Evolutionary conservation across 2,329 filamentous ascomycete genomes (phyloP), one percentile per base, ranked within the genome.

Genomic region (Drechslerella dactyloides): DNA sequence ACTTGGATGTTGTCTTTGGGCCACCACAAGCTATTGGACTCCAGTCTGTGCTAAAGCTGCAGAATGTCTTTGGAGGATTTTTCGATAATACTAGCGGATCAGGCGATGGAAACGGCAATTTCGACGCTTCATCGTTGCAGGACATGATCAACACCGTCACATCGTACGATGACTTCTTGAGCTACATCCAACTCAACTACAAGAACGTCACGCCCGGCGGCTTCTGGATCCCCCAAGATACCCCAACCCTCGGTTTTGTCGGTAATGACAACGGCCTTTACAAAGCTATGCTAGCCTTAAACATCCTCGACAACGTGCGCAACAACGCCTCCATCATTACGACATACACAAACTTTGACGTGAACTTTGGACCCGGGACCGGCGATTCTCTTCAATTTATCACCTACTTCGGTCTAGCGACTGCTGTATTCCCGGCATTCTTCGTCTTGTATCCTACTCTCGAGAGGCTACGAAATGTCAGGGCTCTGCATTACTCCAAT

Each of bases 371-470:
- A 24, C 86, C 90, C 0, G 69, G 69, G 13, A 65, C 87, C 7
- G 90, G 90, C 19, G 83, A 93, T 56, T 87, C 88, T 0, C 80
- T 96, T 23, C 90, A 96, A 78, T 83, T 96, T 17, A 86, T 93
- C 44, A 83, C 90, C 7, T 96, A 96, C 79, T 89, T 94, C 78
- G 87, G 89, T 13, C 83, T 97, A 7, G 90, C 89, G 0, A 87
- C 96, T 80, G 84, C 86, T 5, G 87, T 88, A 0, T 94, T 89
- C 76, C 91, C 93, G 0, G 91, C 89, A 13, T 93, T 97, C 82
- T 96, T 96, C 76, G 86, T 90, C 0, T 82, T 97, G 2, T 97
- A 97, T 77, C 90, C 91, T 0, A 96, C 91, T n/a, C 82, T 90
- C 27, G 93, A 97, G 79, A 85, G 91, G 24, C 82, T 91, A 10